A percentile compares a stretch with the other conserved stretches of the same genome.
Conservation (phyloP, 768 basidiomycete species). For the Macrolepiota albuminosa region DNA sequence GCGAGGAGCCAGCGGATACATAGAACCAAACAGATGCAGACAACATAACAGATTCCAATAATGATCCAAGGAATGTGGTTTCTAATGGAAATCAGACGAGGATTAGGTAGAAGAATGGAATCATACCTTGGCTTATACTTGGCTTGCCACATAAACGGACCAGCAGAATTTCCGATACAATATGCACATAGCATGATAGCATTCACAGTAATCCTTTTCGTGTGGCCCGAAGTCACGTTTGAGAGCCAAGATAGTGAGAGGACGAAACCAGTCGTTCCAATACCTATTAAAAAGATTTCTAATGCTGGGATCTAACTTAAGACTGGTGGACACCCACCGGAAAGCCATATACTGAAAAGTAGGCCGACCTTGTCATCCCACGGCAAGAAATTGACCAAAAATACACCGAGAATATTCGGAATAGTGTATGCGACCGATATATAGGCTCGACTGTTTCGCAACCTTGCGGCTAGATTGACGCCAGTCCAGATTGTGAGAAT, state of each 20-base stretch:
- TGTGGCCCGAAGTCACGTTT: slow-evolving; percentile 64
- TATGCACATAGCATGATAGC: slow-evolving; percentile 74
- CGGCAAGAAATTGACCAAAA: slow-evolving; percentile 61
- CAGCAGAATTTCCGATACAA: slow-evolving; percentile 56
- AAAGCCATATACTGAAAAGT: slow-evolving; percentile 51
- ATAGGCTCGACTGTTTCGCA: slow-evolving; percentile 57
- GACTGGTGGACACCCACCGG: slow-evolving; percentile 28
- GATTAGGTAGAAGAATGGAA: neutral
- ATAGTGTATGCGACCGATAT: slow-evolving; percentile 56
- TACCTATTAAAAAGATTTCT: slow-evolving; percentile 3
- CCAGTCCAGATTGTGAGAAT: slow-evolving; percentile 70
- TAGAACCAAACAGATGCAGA: slow-evolving; percentile 44
- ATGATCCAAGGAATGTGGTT: slow-evolving; percentile 76
- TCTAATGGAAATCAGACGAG: slow-evolving; percentile 24
- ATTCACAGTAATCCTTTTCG: slow-evolving; percentile 66
- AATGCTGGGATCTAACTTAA: neutral
- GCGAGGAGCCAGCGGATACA: slow-evolving; percentile 49
- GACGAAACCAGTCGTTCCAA: slow-evolving; percentile 40
- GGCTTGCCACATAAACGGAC: slow-evolving; percentile 77
- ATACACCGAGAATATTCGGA: slow-evolving; percentile 58
- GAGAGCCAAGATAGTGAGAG: slow-evolving; percentile 62
- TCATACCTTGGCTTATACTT: slow-evolving; percentile 61
- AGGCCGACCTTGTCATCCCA: slow-evolving; percentile 64
- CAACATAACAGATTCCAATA: slow-evolving; percentile 59
- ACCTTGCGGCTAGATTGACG: slow-evolving; percentile 50